Conservation (phyloP, 305 asterid species). For the Withania somnifera region DNA sequence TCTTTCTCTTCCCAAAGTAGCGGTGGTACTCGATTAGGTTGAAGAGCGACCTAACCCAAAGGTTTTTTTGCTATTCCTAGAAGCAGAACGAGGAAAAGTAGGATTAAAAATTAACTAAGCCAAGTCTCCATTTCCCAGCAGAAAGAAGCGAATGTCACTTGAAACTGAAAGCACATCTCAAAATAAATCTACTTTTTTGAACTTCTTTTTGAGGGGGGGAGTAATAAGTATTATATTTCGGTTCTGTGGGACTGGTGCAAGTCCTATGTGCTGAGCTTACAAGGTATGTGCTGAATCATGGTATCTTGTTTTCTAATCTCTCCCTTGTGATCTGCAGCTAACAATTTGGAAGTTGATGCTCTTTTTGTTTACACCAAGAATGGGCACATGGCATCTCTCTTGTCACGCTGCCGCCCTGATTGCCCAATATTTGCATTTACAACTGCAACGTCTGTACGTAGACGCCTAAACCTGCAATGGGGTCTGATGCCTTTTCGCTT, state of each 20-base stretch:
- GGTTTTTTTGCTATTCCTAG: neutral
- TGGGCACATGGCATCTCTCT: constrained; percentile 96
- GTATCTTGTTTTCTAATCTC: neutral
- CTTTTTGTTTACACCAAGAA: constrained; percentile 80
- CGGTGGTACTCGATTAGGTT: neutral
- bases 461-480: constrained; percentile 95
- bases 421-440: constrained; percentile 99
- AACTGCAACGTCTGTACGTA: constrained; percentile 66
- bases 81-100: neutral
- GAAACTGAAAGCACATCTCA: neutral
- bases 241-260: neutral
- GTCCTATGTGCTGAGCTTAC: neutral
- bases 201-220: neutral
- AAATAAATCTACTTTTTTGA: too few species aligned
- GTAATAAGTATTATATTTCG: neutral
- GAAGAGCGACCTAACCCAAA: neutral
- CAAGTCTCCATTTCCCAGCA: neutral
- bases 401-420: constrained; percentile 95
- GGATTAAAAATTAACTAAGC: neutral
- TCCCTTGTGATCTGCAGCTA: constrained; percentile 43
- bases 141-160: neutral
- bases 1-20: neutral
- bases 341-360: constrained; percentile 89
- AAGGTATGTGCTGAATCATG: too few species aligned
- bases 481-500: constrained; percentile 92